phyloP scores from a whole-genome alignment of 2,329 filamentous ascomycete genomes.

The Epichloe hybrida region DNA sequence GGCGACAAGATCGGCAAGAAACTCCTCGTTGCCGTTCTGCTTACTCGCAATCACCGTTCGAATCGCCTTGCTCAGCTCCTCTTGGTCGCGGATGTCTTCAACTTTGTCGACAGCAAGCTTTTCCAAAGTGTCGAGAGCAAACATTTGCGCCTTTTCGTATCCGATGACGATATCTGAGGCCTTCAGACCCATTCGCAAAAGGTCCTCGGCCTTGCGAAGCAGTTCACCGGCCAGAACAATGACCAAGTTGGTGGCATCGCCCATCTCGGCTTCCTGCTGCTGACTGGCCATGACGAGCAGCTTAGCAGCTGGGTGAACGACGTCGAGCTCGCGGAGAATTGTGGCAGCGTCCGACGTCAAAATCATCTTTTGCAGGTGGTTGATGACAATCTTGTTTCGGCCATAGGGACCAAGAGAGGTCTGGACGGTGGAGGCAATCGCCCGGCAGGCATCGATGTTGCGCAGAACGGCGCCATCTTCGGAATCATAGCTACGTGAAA shows the following conservation, averaged over 20 bases:
- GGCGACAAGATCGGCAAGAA: conserved; percentile 74
- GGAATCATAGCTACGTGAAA: conserved; percentile 75
- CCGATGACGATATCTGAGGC: conserved; percentile 94
- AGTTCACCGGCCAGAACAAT: conserved; percentile 92
- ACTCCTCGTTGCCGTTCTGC: conserved; percentile 85
- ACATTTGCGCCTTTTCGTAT: conserved; percentile 88
- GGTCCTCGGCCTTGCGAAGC: conserved; percentile 90
- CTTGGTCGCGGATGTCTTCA: conserved; percentile 63
- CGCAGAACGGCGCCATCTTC: conserved; percentile 98
- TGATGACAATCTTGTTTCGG: conserved; percentile 99
- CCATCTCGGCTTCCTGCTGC: conserved; percentile 98
- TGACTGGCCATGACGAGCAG: conserved; percentile 96
- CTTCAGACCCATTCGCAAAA: conserved; percentile 97
- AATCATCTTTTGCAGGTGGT: conserved; percentile 99
- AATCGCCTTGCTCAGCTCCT: conserved; percentile 87
- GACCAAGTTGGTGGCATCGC: conserved; percentile 94
- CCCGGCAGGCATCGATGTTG: conserved; percentile 96
- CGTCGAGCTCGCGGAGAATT: conserved; percentile 92
- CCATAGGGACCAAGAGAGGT: conserved; percentile 95
- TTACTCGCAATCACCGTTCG: conserved; percentile 93
- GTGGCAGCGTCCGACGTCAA: conserved; percentile 95
- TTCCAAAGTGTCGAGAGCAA: conserved; percentile 74
- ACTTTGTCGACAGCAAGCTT: conserved; percentile 86
- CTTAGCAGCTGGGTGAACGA: conserved; percentile 96
- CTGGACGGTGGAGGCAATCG: conserved; percentile 91